Percentiles rank a stretch among this genome's conserved stretches.
Conservation (phyloP, 768 basidiomycete species). For the Pleurotus tuber-regium region DNA sequence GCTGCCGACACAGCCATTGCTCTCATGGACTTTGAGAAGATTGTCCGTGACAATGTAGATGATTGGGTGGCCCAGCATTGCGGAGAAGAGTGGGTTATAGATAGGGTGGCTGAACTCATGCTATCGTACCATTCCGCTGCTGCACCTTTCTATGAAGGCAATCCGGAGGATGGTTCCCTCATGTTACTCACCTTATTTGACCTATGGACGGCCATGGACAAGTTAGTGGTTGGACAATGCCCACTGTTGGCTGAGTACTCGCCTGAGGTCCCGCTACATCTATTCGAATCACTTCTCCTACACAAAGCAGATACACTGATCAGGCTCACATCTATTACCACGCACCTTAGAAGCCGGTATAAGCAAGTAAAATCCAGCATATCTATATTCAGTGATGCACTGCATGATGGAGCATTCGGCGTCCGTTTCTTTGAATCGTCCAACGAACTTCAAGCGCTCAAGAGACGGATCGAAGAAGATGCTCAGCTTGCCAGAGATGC, state of each 20-base stretch:
- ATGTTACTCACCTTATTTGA: conserved; percentile 46
- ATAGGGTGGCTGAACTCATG: conserved; percentile 24
- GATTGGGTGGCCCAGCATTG: conserved; percentile 26
- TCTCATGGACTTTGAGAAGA: conserved; percentile 36
- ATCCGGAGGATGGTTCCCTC: conserved; percentile 36
- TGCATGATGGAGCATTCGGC: conserved; percentile 23
- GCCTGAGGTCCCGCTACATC: conserved; percentile 36
- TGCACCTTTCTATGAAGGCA: conserved; percentile 23
- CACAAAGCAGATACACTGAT: conserved; percentile 24
- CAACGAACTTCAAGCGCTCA: conserved; percentile 17
- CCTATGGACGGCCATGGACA: conserved; percentile 49
- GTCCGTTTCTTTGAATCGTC: conserved; percentile 32
- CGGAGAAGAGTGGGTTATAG: conserved; percentile 13
- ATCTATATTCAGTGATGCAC: conserved; percentile 31
- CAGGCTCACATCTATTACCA: conserved; percentile 23
- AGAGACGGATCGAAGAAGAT: conserved; percentile 23
- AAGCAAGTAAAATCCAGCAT: conserved; percentile 8
- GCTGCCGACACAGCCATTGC: conserved; percentile 13
- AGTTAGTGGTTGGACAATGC: conserved; percentile 24
- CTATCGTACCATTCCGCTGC: conserved; percentile 25
- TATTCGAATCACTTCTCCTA: conserved; percentile 43
- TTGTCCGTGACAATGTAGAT: conserved; percentile 27
- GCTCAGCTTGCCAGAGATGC: conserved; percentile 18
- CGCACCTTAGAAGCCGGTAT: conserved; percentile 30
- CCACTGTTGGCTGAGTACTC: conserved; percentile 43